Evolutionary conservation across 805 yeast genomes (phyloP), one percentile per base, ranked within the genome.

Genomic region (Myxozyma lipomycoides): DNA sequence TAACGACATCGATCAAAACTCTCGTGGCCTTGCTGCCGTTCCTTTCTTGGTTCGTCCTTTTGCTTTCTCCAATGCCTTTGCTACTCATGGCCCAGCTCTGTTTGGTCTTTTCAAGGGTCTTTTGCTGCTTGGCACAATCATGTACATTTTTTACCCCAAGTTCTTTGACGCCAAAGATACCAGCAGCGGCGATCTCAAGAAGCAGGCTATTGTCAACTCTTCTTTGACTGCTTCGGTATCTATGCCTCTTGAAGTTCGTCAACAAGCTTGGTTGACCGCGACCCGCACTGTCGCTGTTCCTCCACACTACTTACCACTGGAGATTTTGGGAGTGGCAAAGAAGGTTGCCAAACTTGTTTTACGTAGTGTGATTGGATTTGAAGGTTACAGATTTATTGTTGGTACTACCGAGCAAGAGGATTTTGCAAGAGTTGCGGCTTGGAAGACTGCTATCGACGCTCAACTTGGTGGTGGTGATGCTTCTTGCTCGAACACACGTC

Each of bases 401-500:
- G 51, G 57, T 45, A 32, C 54, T 17, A 48, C 56, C 40, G 56
- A 40, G 36, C 48, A 56, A 23, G 54, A 49, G 37, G 48, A 55
- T 41, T 30, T 35, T 12, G 45, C 40, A 7, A 46, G 55, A n/a
- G 47, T 49, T 19, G 49, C 49, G 18, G 58, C 52, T 21, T 49
- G 56, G 60, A 45, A 51, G 37, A 57, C 51, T 18, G 69, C 71
- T 3, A 60, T 66, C 35, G 71, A 68, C 49, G 62, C 70, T 6
- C 72, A 69, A 52, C 63, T 69, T n/a, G 59, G 66, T 38, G 72
- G 72, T 21, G 72, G 72, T 15, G 72, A 68, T 49, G 37, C 51
- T n/a, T 49, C 59, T 15, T 52, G 61, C 52, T 49, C 61, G 17
- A 50, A 54, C 21, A 40, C 47, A 7, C 50, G 68, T 18, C 51